Percentiles rank a stretch among this genome's conserved stretches.
Evolutionary conservation across 2,329 filamentous ascomycete species (phyloP).

Genomic region (Paraphaeosphaeria minitans): DNA sequence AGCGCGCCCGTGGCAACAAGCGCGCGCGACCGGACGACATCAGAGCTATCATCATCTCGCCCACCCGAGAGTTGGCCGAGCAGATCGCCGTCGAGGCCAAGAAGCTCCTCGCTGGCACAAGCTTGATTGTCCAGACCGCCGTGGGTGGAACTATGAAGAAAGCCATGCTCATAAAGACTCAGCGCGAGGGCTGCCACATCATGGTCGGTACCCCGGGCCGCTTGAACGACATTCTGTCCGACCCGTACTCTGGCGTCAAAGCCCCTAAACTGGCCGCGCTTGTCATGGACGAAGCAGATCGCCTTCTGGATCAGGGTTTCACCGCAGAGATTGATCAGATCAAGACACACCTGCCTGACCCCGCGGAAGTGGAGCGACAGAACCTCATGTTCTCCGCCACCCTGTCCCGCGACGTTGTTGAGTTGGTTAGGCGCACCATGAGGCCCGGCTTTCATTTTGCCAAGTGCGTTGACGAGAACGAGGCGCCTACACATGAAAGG

Average conservation of each 20-base stretch:
- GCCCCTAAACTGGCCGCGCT: conserved; percentile 66
- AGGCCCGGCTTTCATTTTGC: conserved; percentile 86
- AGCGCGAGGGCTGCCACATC: conserved; percentile 80
- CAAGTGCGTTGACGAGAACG: conserved; percentile 82
- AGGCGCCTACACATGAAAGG: conserved; percentile 80
- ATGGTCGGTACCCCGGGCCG: conserved; percentile 90
- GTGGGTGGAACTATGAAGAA: conserved; percentile 88
- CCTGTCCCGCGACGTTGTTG: conserved; percentile 80
- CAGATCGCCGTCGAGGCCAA: conserved; percentile 73
- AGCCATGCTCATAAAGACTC: conserved; percentile 69
- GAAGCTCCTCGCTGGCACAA: conserved; percentile 68
- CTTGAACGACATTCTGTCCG: conserved; percentile 78
- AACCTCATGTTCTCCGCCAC: conserved; percentile 96
- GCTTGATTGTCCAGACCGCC: conserved; percentile 74
- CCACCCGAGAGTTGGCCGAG: conserved; percentile 67
- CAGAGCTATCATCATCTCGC: conserved; percentile 65
- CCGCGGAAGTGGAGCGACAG: conserved; percentile 71
- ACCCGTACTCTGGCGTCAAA: conserved; percentile 65
- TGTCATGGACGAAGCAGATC: conserved; percentile 70
- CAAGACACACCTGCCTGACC: conserved; percentile 63
- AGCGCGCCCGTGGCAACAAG: conserved; percentile 45
- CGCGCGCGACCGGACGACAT: conserved; percentile 58
- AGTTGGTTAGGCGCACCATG: conserved; percentile 77
- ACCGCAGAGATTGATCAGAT: conserved; percentile 56
- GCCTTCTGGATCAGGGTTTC: conserved; percentile 66